Percentiles rank a stretch among this genome's conserved stretches.
Conservation (phyloP, 78 protist genomes). For the Acrasis kona region DNA sequence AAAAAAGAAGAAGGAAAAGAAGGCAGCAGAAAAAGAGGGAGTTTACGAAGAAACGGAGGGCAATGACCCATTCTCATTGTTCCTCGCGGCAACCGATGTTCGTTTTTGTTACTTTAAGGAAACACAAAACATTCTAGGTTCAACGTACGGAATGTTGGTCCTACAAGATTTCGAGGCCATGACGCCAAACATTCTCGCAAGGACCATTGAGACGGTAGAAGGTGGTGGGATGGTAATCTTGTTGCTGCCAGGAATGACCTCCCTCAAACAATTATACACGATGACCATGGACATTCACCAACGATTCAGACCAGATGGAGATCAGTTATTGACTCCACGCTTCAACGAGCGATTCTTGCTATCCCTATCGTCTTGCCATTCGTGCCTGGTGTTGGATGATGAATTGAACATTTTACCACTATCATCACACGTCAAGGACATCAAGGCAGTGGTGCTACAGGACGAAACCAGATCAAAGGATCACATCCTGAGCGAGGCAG, state of each 20-base stretch:
- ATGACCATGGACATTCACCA: conserved; percentile 94
- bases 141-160: conserved; percentile 95
- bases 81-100: conserved; percentile 83
- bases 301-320: conserved; percentile 78
- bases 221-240: conserved; percentile 96
- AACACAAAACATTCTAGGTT: conserved; percentile 93
- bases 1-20: conserved; percentile 36
- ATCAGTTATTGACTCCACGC: conserved; percentile 70
- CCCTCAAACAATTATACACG: conserved; percentile 74
- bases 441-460: conserved; percentile 27
- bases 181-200: conserved; percentile 96
- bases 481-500: conserved; percentile 1
- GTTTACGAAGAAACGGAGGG: no score
- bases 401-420: conserved; percentile 89
- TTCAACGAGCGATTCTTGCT: conserved; percentile 97
- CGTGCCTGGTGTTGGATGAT: conserved; percentile 80
- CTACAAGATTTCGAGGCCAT: conserved; percentile 97
- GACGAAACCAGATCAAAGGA: not conserved
- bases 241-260: conserved; percentile 71
- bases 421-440: conserved; percentile 30
- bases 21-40: conserved; percentile 48
- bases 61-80: conserved; percentile 90
- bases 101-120: conserved; percentile 87
- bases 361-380: conserved; percentile 70
- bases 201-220: conserved; percentile 96